Base-by-base conservation (phyloP, 768 basidiomycete species). In the Glaciozyma martinii region DNA sequence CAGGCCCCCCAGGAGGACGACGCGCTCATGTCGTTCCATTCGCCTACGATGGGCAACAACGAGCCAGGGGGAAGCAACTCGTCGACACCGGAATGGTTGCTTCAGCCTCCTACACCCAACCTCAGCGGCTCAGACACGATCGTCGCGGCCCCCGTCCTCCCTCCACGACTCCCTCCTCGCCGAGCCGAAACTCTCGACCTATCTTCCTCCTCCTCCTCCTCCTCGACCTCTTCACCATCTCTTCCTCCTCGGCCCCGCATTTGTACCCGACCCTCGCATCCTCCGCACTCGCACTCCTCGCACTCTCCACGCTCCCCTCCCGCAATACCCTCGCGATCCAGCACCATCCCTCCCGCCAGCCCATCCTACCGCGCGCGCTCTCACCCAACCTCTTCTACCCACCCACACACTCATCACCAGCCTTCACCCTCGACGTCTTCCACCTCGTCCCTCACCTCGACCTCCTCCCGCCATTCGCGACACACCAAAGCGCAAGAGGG, bases 111-210 rank as follows among this genome's bases (percentile, higher is more conserved):
- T 23, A 2, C 4, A 8, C 21, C 32, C 33, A 10, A 25, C n/a
- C 47, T 25, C 56, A n/a, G n/a, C n/a, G n/a, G n/a, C n/a, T n/a
- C n/a, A 30, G 8, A 18, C 49, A 3, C 40, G 56, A 19, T 5
- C 12, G 3, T 12, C 55, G 18, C n/a, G 40, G 2, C 44, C 50
- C 40, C 21, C 57, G 16, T 32, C 50, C 18, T 19, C 58, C 56
- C 63, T 5, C 60, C 60, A 2, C 37, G 44, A 15, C 47, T 65
- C 33, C 64, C 64, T 4, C 64, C 64, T 32, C 59, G 64, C 9
- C 54, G 59, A 3, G 49, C 59, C 12, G 25, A 54, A 5, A 65
- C 59, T 1, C 46, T 56, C 23, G 57, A 58, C 57, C 42, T 50
- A 18, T 47, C 32, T n/a, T n/a, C n/a, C 42, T 33, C 63, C 18